Base-by-base conservation (phyloP, 2,329 filamentous ascomycete genomes). In the Ascosphaera apis region DNA sequence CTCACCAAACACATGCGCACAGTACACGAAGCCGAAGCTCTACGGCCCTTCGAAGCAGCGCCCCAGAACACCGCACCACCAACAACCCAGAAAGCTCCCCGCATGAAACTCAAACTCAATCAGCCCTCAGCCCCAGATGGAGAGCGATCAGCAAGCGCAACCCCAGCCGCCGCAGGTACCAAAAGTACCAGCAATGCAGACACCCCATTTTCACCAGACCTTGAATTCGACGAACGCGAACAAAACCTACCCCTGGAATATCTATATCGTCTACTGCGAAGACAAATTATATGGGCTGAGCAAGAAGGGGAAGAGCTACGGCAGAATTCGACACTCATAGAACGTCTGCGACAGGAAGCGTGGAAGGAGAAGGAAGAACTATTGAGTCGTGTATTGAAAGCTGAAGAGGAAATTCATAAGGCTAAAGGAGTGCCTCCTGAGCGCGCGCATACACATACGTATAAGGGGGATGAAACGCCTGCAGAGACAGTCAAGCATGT, bases 1-100 rank as follows among this genome's bases (percentile, higher is more conserved):
- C 66, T 98, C 0, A 83, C 86, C 1, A 98, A 98, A 56, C 88
- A 98, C 53, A 95, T 95, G 82, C 78, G 88, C 46, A 95, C 88
- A 12, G 84, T 98, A 27, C 88, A 98, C 61, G 88, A 98, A 54
- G 93, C 86, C 3, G 88, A 98, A 58, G 79, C 82, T 12, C 65
- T 92, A 15, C 74, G 81, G n/a, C 78, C 80, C 3, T 62, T 61
- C 11, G 65, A 63, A 39, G 50, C 54, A 9, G 54, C 59, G 12
- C 49, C 56, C 6, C 55, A 56, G 43, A 49, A 53, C 19, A 41
- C 44, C 36, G 43, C 44, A 30, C 35, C 41, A 19, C 35, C 41
- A 15, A 51, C 50, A 4, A 44, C 45, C 11, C 45, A 47, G 15
- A 57, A 56, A 40, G 37, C 52, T 11, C 55, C 54, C 36, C 53